Conservation (phyloP, 176 grass and related monocot genomes). For the Juncus effusus region DNA sequence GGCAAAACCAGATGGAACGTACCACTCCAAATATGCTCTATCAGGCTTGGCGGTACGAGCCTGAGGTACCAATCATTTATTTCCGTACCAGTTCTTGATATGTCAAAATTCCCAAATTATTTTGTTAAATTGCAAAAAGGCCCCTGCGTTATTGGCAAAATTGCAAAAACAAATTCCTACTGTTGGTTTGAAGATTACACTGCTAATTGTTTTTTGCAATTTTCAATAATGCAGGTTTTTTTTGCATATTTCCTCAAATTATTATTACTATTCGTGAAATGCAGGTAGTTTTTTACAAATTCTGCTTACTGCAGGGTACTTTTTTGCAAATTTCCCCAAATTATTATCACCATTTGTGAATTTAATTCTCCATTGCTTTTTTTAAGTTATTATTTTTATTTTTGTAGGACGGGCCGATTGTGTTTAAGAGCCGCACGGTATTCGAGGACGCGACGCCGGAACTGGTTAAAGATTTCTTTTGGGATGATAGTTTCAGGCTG, state of each 20-base stretch:
- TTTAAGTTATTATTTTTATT: too few relatives aligned
- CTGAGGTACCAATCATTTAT: constrained; percentile 51
- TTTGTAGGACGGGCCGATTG: constrained; percentile 76
- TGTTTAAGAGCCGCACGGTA: constrained; percentile 69
- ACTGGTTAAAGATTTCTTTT: constrained; percentile 98
- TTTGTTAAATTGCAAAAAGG: too few relatives aligned
- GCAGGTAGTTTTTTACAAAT: too few relatives aligned
- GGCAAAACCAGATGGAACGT: constrained; percentile 88
- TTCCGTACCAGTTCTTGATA: background rate
- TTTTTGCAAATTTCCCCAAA: constrained; percentile 9
- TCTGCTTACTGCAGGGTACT: background rate
- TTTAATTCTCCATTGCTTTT: too few relatives aligned
- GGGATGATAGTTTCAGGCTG: constrained; percentile 92
- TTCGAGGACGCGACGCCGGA: constrained; percentile 98
- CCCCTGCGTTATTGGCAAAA: too few relatives aligned
- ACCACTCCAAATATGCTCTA: constrained; percentile 91
- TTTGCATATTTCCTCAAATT: background rate
- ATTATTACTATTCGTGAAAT: background rate
- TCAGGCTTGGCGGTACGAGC: constrained; percentile 86
- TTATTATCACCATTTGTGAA: constrained; percentile 17
- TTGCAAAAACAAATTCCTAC: too few relatives aligned
- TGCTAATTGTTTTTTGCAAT: too few relatives aligned
- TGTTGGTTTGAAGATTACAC: background rate
- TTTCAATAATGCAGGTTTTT: too few relatives aligned
- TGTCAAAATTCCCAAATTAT: too few relatives aligned